Percentiles rank a stretch among this genome's conserved stretches.
phyloP scores from a whole-genome alignment of 345 rosid genomes.

The Citropsis articulata region DNA sequence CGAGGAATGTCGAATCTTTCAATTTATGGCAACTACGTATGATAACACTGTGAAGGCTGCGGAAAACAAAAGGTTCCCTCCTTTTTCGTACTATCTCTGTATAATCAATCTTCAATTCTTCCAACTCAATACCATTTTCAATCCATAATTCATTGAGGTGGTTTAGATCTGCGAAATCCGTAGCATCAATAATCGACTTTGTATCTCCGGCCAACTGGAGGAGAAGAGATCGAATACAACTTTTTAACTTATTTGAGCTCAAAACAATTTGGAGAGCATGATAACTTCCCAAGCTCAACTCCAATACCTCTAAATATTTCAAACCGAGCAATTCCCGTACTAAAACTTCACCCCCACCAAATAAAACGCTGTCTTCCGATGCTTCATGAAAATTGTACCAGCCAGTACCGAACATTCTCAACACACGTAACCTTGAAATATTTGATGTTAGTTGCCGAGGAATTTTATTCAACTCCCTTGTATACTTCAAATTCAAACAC shows the following conservation, averaged over 20 bases:
- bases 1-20: neutral
- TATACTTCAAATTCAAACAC: too few species aligned
- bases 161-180: neutral
- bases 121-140: neutral
- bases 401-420: neutral
- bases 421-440: too few species aligned
- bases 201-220: neutral
- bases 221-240: neutral
- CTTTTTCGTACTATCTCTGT: neutral
- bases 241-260: neutral
- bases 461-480: fast-evolving
- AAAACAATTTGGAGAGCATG: neutral
- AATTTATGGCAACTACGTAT: neutral
- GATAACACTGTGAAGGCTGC: neutral
- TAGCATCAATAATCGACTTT: neutral
- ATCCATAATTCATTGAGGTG: neutral
- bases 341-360: neutral
- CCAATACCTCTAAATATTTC: neutral
- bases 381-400: fast-evolving
- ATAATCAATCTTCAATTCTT: neutral
- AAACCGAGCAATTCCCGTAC: neutral
- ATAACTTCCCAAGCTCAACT: neutral
- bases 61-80: neutral
- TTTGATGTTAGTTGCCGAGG: too few species aligned
- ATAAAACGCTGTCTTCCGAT: neutral